Base-by-base conservation (phyloP, 2,329 filamentous ascomycete species). In the Beauveria rudraprayagi region DNA sequence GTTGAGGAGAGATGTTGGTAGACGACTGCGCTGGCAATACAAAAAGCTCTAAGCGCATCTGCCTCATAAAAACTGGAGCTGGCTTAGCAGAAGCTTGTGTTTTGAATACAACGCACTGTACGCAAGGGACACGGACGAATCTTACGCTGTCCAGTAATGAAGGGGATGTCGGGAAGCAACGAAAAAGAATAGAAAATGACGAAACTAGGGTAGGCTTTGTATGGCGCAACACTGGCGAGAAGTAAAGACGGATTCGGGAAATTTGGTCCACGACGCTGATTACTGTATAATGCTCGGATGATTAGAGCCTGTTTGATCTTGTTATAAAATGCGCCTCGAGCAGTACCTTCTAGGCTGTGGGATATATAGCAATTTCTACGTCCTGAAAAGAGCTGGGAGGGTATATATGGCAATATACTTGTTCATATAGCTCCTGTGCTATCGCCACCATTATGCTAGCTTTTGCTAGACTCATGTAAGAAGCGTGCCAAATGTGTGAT, bases 81-180 rank as follows among this genome's bases (percentile, higher is more conserved):
- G 28, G 57, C 57, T 46, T 47, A 47, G 48, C 28, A 40, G 40
- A 53, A 46, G 48, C 47, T 54, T 40, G 57, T 54, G 57, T 60
- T 54, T 60, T 60, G 57, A 54, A 60, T 54, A 60, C 56, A 40
- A 47, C 40, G 37, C 57, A 54, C 48, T 28, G 40, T 60, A 54
- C 57, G 26, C 57, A 37, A 53, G n/a, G 50, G 40, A 19, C n/a
- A 48, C 26, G 19, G 57, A 54, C 11, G 26, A 37, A 16, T 44
- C 11, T 46, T 22, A 16, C 11, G 24, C 50, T 53, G 50, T 47
- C 50, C 41, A 16, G 40, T 60, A 53, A 60, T 47, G 48, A 47
- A 30, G 17, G 8, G 11, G 56, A 19, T 11, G 41, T 44, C 28
- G 47, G 41, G 40, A 50, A 60, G 57, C 22, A 53, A 37, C 40